Conservation (phyloP, 2,329 filamentous ascomycete species). For the Teratosphaeria destructans region DNA sequence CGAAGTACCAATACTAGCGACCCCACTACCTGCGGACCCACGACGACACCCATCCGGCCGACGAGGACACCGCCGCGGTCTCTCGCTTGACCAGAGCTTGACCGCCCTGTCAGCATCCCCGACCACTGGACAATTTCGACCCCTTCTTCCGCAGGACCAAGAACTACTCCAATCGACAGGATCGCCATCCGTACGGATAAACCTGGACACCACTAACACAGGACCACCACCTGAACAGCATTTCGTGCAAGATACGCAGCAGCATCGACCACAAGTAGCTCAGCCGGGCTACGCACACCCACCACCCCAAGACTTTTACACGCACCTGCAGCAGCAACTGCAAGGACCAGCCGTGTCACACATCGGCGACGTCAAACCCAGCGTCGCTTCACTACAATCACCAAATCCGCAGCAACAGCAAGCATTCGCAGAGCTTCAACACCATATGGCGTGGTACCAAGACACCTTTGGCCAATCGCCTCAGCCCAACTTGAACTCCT, state of each 20-base stretch:
- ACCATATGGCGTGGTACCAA: constrained; percentile 22
- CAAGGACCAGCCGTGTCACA: constrained; percentile 19
- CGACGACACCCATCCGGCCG: constrained; percentile 33
- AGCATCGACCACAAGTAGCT: constrained; percentile 59
- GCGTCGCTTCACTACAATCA: constrained; percentile 9
- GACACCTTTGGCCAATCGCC: constrained; percentile 13
- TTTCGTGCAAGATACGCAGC: constrained; percentile 80
- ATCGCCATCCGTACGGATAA: constrained; percentile 31
- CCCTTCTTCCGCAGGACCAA: constrained; percentile 41
- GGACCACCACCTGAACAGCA: constrained; percentile 54
- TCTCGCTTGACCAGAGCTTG: constrained; percentile 63
- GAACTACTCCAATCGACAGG: constrained; percentile 18
- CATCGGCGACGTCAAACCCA: constrained; percentile 5
- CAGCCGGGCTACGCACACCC: constrained; percentile 53
- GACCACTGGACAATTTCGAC: constrained; percentile 32
- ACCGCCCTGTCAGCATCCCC: constrained; percentile 10
- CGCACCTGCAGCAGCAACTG: constrained; percentile 44
- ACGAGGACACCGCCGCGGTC: constrained; percentile 63
- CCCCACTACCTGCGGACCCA: constrained; percentile 49
- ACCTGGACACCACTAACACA: constrained; percentile 39
- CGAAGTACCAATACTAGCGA: constrained; percentile 60
- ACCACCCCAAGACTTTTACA: constrained; percentile 28
- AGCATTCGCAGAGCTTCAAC: constrained; percentile 20
- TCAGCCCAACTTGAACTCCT: constrained; percentile 6
- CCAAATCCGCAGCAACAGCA: constrained; percentile 10